Base-by-base conservation (phyloP, 495 filamentous ascomycete species). In the Elaphomyces granulatus region DNA sequence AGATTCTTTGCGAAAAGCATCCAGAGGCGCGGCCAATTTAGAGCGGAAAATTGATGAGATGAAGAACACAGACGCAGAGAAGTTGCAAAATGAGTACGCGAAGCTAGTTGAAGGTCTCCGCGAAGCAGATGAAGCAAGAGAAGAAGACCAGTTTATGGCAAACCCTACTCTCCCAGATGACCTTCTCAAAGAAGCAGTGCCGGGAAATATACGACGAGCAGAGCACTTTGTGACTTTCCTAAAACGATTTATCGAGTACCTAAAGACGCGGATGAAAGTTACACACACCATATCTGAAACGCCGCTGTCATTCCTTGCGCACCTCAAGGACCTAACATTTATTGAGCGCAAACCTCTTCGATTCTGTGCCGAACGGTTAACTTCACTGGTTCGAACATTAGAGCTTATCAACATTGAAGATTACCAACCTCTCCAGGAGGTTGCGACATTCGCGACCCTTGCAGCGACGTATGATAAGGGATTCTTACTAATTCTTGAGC, bases 201-300 rank as follows among this genome's bases (percentile, higher is more conserved):
- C 90, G 3, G 90, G 90, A 16, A 99, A 96, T 47, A 99, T 99
- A 46, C 71, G 90, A 41, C 72, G 90, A 55, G 90, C 90, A 15
- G 90, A 99, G 55, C 90, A 99, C 58, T 99, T 99, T 51, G 74
- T 94, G 15, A 75, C 84, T 8, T 99, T 99, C 59, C 61, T 99
- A 32, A 87, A 94, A 52, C 73, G 90, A 44, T 99, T 96, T 54
- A 82, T 99, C 41, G 92, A 99, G 55, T 99, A 99, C 50, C 73
- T 99, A 40, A 95, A 93, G 68, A 95, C 90, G 1, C 77, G 92
- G 38, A 96, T 99, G 90, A 94, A 94, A 67, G 88, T 96, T 15
- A 75, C 87, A 1, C 84, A 94, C 52, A 88, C 94, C 42, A 94
- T 96, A 37, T 94, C 87, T 16, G 92, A 99, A 58, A 96, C 90